A percentile compares a stretch with the other conserved stretches of the same genome.
Evolutionary conservation across 805 yeast genomes (phyloP).

Genomic region (Saccharomycopsis oosterbeekiorum): DNA sequence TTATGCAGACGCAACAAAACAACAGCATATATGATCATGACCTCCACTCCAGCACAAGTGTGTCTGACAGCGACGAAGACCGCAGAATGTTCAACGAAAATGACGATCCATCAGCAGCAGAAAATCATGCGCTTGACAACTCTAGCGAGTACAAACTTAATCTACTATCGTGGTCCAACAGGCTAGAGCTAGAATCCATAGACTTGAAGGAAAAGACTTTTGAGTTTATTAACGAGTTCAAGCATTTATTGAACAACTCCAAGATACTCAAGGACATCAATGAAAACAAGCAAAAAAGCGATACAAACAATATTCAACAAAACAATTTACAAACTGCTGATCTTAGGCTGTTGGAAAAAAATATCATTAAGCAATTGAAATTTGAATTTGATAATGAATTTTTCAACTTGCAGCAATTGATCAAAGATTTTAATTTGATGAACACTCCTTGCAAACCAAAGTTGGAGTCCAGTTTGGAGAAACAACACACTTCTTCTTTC

Average conservation of each 20-base stretch:
- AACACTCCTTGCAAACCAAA: slow-evolving; percentile 1
- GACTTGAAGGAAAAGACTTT: slow-evolving; percentile 4
- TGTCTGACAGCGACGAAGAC: background rate
- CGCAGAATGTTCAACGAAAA: background rate
- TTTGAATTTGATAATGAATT: background rate
- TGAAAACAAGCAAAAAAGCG: background rate
- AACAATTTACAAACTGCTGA: background rate
- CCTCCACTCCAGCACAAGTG: background rate
- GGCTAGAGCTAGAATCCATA: slow-evolving; percentile 10
- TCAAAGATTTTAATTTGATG: background rate
- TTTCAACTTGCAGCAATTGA: background rate
- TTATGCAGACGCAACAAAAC: background rate
- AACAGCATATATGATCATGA: background rate
- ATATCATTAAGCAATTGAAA: background rate
- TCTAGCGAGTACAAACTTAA: background rate
- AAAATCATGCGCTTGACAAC: background rate
- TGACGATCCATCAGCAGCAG: background rate
- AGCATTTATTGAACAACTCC: background rate
- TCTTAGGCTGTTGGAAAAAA: background rate
- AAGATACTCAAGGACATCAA: background rate
- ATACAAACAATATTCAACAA: background rate
- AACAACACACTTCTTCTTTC: too few relatives aligned
- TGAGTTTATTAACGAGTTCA: background rate
- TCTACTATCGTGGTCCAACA: slow-evolving; percentile 7
- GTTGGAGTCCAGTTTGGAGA: background rate